These are phyloP conservation scores for Pneumocystis wakefieldiae DNA, from an alignment of 1,139 yeast genomes.

Conservation along the genomic window DNA sequence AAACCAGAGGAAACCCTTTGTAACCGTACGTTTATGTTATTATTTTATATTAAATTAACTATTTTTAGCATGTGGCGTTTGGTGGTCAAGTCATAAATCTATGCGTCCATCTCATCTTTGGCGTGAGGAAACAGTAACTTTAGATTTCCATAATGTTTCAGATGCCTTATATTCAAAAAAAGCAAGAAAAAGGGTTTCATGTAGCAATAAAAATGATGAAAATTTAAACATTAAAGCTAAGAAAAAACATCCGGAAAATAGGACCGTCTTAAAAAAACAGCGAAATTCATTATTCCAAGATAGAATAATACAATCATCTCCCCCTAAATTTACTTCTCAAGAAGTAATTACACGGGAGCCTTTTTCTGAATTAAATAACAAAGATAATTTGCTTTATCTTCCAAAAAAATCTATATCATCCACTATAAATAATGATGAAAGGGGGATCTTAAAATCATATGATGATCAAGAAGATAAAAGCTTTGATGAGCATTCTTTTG, in stretches of 20 bases:
- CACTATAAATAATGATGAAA: neutral
- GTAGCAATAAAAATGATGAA: neutral
- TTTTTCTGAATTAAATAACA: neutral
- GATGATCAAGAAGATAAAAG: neutral
- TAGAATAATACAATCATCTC: neutral
- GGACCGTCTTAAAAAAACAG: neutral
- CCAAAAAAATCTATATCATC: neutral
- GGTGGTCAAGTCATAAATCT: neutral
- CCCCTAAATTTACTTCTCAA: neutral
- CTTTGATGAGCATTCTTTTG: neutral
- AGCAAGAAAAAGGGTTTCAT: neutral
- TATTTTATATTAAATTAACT: neutral
- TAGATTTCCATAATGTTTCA: neutral
- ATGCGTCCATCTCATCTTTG: neutral
- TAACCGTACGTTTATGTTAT: neutral
- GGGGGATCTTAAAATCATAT: neutral
- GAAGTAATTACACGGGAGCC: neutral
- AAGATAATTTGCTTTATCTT: neutral
- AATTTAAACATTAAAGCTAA: neutral
- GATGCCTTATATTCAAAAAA: neutral
- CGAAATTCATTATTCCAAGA: neutral
- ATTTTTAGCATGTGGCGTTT: neutral
- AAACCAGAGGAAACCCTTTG: neutral
- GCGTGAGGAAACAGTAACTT: neutral
- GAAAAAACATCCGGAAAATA: neutral